Evolutionary conservation across 345 rosid genomes (phyloP).

Genomic region (Eucalyptus guilfoylei): DNA sequence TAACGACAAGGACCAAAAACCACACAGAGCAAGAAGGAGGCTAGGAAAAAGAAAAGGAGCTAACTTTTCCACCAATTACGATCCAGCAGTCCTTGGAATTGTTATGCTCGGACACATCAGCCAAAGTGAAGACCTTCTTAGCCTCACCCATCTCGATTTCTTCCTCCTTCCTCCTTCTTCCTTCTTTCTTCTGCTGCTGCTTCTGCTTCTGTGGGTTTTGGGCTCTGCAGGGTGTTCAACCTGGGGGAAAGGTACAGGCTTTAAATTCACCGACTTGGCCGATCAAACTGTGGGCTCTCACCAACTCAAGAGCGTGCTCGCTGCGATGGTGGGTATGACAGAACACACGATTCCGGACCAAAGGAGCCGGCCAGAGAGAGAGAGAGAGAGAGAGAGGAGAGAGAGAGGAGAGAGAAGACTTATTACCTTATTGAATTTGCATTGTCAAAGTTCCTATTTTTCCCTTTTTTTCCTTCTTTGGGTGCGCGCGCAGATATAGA

Average conservation of each 20-base stretch:
- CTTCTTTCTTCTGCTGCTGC: neutral
- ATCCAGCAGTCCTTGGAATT: constrained; percentile 56
- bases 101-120: constrained; percentile 58
- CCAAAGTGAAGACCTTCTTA: constrained; percentile 46
- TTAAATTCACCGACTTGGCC: neutral
- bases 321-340: neutral
- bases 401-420: neutral
- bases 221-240: neutral
- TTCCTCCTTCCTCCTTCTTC: neutral
- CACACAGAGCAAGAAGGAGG: neutral
- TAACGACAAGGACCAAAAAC: neutral
- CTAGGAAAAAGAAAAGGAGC: neutral
- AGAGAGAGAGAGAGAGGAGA: neutral
- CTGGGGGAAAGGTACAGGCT: neutral
- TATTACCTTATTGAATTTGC: neutral
- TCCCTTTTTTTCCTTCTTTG: neutral
- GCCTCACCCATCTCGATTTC: constrained; percentile 19
- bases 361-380: neutral
- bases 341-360: neutral
- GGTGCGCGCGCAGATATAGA: neutral
- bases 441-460: neutral
- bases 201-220: neutral
- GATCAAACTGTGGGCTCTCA: neutral
- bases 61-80: constrained; percentile 49
- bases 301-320: neutral